A percentile compares a stretch with the other conserved stretches of the same genome.
Evolutionary conservation across 495 filamentous ascomycete genomes (phyloP).

Genomic region (Trichoderma virens): DNA sequence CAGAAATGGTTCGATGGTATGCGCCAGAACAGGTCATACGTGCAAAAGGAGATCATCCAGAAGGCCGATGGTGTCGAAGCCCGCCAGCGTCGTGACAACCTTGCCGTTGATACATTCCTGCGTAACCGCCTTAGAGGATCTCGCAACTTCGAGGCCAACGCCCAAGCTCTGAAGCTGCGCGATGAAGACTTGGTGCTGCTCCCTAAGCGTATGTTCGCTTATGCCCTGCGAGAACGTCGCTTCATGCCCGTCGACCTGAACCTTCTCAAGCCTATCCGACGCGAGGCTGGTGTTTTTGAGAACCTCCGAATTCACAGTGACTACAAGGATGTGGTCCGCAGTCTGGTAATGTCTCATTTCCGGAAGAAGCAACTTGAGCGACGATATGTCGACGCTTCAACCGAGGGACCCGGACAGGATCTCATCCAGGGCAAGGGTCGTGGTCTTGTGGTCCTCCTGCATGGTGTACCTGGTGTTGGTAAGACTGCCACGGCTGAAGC

Average conservation of each 20-base stretch:
- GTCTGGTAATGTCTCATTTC: slow-evolving; percentile 39
- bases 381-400: slow-evolving; percentile 35
- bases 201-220: slow-evolving; percentile 31
- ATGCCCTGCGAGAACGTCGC: slow-evolving; percentile 30
- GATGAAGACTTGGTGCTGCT: slow-evolving; percentile 31
- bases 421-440: slow-evolving; percentile 47
- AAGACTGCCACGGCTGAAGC: slow-evolving; percentile 54
- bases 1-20: slow-evolving; percentile 22
- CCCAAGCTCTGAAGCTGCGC: slow-evolving; percentile 18
- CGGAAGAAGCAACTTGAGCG: slow-evolving; percentile 27
- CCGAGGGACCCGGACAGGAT: slow-evolving; percentile 50
- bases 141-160: slow-evolving; percentile 13
- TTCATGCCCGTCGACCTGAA: slow-evolving; percentile 29
- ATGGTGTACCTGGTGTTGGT: slow-evolving; percentile 51
- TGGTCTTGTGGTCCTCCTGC: slow-evolving; percentile 43
- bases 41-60: slow-evolving; percentile 22
- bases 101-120: slow-evolving; percentile 19
- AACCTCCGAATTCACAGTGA: slow-evolving; percentile 44
- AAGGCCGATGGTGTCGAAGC: slow-evolving; percentile 19
- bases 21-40: slow-evolving; percentile 19
- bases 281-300: slow-evolving; percentile 39
- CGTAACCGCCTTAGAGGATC: slow-evolving; percentile 22
- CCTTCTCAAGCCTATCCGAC: slow-evolving; percentile 32
- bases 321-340: slow-evolving; percentile 46
- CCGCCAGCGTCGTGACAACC: slow-evolving; percentile 9